Base-by-base conservation (phyloP, 257 asterid genomes). In the Fraxinus cuspidata region DNA sequence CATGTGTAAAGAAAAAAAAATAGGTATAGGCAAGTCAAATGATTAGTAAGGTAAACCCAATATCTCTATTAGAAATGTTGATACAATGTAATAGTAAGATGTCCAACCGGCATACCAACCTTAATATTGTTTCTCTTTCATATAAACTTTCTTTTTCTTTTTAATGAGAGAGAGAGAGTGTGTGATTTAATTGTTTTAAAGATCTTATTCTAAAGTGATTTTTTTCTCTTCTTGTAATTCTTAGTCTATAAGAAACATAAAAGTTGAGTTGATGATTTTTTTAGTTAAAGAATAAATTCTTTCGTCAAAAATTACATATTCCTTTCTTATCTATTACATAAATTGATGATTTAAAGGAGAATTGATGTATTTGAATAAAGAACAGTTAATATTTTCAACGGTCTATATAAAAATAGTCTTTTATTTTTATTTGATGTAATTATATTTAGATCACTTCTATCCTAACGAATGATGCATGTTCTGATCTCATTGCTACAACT, bases 161-260 rank as follows among this genome's bases (percentile, higher is more conserved):
- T 70, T n/a, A 4, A 16, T 3, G 7, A 35, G 11, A 69, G 58
- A 42, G 69, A 5, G 7, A 29, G n/a, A n/a, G n/a, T n/a, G n/a
- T n/a, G 31, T 29, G 23, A 51, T 51, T 29, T 13, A 25, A 51
- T n/a, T 1, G 35, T 34, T 40, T 13, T 25, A 27, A 8, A 40
- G 19, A 5, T 42, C 13, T 19, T 73, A 7, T 6, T 51, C 32
- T 51, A 27, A 49, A 29, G 40, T 40, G 16, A 11, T 40, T 40
- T 12, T 5, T 29, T 0, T 2, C 0, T 15, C 47, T 5, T 1
- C 0, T 63, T 38, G 12, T 38, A n/a, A 71, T 71, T 79, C 78
- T 79, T 79, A 64, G 74, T 49, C 75, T 27, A 66, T 25, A 79
- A 79, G 79, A 74, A 79, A 79, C 65, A 15, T 44, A 49, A 79